Evolutionary conservation across 331 rosid genomes (phyloP).

Genomic region (Ulmus americana): DNA sequence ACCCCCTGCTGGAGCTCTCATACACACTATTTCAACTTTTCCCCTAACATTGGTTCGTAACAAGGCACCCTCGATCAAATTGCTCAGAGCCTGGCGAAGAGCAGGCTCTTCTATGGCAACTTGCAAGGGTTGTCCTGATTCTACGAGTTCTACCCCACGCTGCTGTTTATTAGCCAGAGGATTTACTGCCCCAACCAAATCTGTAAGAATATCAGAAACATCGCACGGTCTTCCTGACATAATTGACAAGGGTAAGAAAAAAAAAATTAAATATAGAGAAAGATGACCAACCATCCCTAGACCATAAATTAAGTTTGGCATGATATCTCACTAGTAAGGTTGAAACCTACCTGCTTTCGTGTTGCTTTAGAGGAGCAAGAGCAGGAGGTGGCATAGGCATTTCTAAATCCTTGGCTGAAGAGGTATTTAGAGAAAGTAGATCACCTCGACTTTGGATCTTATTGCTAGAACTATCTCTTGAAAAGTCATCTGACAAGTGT

Average conservation of each 20-base stretch:
- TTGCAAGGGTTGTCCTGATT: conserved; percentile 48
- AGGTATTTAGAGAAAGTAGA: conserved; percentile 38
- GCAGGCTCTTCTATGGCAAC: conserved; percentile 87
- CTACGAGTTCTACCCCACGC: conserved; percentile 51
- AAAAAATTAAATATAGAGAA: conserved; percentile 8
- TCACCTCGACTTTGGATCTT: conserved; percentile 36
- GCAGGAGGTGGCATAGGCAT: conserved; percentile 91
- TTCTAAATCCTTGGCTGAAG: conserved; percentile 52
- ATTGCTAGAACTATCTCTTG: conserved; percentile 41
- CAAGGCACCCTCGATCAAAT: conserved; percentile 81
- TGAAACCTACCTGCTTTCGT: conserved; percentile 67
- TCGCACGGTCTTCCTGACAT: conserved; percentile 94
- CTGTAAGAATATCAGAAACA: conserved; percentile 70
- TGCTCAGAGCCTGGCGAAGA: conserved; percentile 89
- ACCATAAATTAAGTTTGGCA: conserved; percentile 3
- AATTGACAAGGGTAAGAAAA: conserved; percentile 47
- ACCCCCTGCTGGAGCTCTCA: conserved; percentile 88
- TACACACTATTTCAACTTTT: conserved; percentile 70
- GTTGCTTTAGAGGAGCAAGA: conserved; percentile 65
- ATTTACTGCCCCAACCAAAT: conserved; percentile 71
- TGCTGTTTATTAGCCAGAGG: conserved; percentile 71
- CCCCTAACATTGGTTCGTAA: conserved; percentile 79
- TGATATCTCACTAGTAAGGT: neutral
- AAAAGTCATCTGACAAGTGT: conserved; percentile 37
- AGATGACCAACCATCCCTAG: neutral